Conservation (phyloP, 208 protist genomes). For the Leishmania guyanensis region DNA sequence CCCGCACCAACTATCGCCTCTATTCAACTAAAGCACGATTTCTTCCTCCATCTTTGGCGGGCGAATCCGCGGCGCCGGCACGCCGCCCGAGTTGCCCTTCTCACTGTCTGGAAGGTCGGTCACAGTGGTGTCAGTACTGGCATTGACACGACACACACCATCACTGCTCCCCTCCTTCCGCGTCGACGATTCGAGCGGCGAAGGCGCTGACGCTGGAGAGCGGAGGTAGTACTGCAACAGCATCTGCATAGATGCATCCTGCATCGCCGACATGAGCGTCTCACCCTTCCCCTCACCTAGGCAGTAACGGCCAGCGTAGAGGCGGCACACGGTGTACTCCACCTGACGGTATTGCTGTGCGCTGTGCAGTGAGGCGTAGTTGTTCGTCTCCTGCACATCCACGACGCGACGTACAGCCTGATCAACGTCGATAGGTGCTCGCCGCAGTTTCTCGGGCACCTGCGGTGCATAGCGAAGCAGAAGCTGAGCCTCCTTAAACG, state of each 20-base stretch:
- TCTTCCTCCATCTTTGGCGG: slow-evolving; percentile 40
- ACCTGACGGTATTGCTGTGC: slow-evolving; percentile 83
- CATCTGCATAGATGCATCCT: slow-evolving; percentile 79
- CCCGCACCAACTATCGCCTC: too few species aligned
- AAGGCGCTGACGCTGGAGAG: neutral
- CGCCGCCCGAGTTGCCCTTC: neutral
- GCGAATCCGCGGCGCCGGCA: slow-evolving; percentile 29
- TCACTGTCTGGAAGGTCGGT: neutral
- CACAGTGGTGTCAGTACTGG: neutral
- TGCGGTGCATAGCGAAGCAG: slow-evolving; percentile 81
- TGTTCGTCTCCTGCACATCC: slow-evolving; percentile 89
- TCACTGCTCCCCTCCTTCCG: neutral
- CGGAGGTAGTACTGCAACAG: slow-evolving; percentile 81
- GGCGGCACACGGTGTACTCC: slow-evolving; percentile 80
- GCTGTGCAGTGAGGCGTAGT: slow-evolving; percentile 67
- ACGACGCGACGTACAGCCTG: slow-evolving; percentile 73
- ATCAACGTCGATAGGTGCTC: slow-evolving; percentile 80
- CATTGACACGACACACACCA: neutral
- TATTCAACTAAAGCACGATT: slow-evolving; percentile 29
- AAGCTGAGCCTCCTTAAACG: slow-evolving; percentile 88
- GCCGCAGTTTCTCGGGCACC: slow-evolving; percentile 46
- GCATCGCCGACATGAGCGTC: slow-evolving; percentile 80
- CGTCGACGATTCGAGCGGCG: slow-evolving; percentile 2
- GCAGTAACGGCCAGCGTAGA: slow-evolving; percentile 69
- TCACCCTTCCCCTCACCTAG: slow-evolving; percentile 89